phyloP scores from a whole-genome alignment of 305 asterid genomes.

The Lippia alba region DNA sequence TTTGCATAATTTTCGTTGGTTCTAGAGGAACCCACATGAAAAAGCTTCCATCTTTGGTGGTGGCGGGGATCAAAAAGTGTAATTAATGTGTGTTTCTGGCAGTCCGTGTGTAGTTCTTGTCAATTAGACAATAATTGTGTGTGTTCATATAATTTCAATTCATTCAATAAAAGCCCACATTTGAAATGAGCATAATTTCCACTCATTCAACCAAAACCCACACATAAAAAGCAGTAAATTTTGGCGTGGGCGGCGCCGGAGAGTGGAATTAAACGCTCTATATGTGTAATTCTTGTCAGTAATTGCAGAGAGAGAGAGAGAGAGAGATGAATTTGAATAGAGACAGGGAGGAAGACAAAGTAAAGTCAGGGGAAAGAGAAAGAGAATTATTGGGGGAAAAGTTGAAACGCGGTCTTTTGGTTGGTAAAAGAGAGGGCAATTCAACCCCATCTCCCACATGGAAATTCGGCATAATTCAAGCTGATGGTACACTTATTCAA shows the following conservation, averaged over 20 bases:
- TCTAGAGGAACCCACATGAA: constrained; percentile 12
- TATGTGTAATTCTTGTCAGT: neutral
- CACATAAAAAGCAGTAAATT: neutral
- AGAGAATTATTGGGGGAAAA: constrained; percentile 49
- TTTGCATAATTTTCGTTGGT: constrained; percentile 30
- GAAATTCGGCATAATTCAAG: constrained; percentile 63
- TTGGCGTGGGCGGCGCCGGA: neutral
- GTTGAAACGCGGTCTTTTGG: constrained; percentile 66
- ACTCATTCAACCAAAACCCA: neutral
- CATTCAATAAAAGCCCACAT: neutral
- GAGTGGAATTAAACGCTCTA: neutral
- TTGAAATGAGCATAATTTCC: neutral
- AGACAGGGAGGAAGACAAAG: too few species aligned
- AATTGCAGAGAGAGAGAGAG: constrained; percentile 13
- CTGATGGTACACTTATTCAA: constrained; percentile 63
- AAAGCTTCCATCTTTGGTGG: neutral
- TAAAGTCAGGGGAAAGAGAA: neutral
- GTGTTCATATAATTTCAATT: neutral
- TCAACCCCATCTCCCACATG: constrained; percentile 81
- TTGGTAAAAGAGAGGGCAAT: constrained; percentile 74
- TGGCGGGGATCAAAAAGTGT: neutral
- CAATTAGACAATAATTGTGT: constrained; percentile 1
- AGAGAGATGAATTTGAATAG: neutral
- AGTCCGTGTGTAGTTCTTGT: constrained; percentile 9
- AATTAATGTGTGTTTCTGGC: neutral